Evolutionary conservation across 225 moss, liverwort and hornwort genomes (phyloP).

Genomic region (Pleurozium schreberi): DNA sequence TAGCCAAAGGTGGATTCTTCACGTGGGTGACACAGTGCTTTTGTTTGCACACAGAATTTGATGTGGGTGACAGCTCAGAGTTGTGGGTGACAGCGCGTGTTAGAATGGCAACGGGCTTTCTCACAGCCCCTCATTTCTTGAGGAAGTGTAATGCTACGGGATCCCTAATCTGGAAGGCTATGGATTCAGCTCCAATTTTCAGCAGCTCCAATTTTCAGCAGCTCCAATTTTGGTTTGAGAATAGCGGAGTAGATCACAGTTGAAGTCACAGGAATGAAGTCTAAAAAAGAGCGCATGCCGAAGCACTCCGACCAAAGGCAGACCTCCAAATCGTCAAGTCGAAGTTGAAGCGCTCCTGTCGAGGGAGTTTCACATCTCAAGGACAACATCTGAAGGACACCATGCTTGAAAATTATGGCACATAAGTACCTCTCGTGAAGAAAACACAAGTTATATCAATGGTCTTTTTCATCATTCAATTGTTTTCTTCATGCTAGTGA

Average conservation of each 20-base stretch:
- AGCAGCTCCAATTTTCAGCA: neutral
- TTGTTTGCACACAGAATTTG: neutral
- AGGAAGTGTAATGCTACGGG: neutral
- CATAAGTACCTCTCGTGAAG: too few species aligned
- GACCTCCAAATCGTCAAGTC: neutral
- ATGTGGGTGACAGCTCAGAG: neutral
- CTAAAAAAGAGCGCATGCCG: neutral
- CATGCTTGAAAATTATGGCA: neutral
- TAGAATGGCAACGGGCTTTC: neutral
- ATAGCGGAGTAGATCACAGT: neutral
- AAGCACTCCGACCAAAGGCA: neutral
- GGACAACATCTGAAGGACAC: neutral
- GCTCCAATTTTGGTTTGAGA: too few species aligned
- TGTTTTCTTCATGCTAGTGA: too few species aligned
- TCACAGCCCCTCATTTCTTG: neutral
- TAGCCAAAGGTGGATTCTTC: neutral
- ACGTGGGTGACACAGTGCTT: neutral
- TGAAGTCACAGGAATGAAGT: neutral
- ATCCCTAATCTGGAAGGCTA: neutral
- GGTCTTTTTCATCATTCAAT: too few species aligned
- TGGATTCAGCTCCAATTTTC: neutral
- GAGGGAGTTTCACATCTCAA: conserved; percentile 19
- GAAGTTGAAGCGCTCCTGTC: neutral
- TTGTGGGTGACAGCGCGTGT: neutral
- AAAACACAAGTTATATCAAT: too few species aligned